A percentile compares a stretch with the other conserved stretches of the same genome.
Evolutionary conservation across 2,329 filamentous ascomycete genomes (phyloP).

Genomic region (Pseudogymnoascus destructans): DNA sequence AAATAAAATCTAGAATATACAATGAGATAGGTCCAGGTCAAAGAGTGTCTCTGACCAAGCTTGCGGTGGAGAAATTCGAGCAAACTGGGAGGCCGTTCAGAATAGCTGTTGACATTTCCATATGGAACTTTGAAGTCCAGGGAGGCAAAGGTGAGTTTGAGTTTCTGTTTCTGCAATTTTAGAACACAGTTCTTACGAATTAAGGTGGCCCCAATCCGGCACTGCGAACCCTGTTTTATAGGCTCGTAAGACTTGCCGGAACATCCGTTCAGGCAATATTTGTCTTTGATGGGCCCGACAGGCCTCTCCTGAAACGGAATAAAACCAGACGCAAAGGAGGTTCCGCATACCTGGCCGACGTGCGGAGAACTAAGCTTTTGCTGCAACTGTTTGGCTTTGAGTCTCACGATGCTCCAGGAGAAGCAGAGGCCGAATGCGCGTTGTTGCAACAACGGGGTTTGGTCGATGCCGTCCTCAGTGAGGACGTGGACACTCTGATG

Average conservation of each 20-base stretch:
- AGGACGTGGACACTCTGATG: slow-evolving; percentile 96
- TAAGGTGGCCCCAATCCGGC: slow-evolving; percentile 76
- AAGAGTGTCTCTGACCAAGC: slow-evolving; percentile 67
- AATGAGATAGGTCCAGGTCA: slow-evolving; percentile 74
- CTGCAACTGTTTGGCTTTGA: slow-evolving; percentile 76
- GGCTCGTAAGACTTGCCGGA: slow-evolving; percentile 62
- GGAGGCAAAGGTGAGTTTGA: slow-evolving; percentile 50
- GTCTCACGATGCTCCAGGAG: slow-evolving; percentile 76
- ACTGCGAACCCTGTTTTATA: slow-evolving; percentile 83
- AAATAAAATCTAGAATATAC: slow-evolving; percentile 52
- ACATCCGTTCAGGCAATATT: slow-evolving; percentile 78
- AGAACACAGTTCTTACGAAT: slow-evolving; percentile 11
- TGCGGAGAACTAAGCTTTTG: slow-evolving; percentile 53
- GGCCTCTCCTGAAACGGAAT: slow-evolving; percentile 78
- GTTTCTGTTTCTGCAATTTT: background rate
- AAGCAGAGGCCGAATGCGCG: slow-evolving; percentile 93
- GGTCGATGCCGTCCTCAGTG: slow-evolving; percentile 86
- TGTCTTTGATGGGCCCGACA: slow-evolving; percentile 78
- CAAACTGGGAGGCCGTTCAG: slow-evolving; percentile 59
- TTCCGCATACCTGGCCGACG: slow-evolving; percentile 53
- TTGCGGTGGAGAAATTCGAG: slow-evolving; percentile 67
- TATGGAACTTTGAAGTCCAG: slow-evolving; percentile 94
- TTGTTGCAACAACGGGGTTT: slow-evolving; percentile 67
- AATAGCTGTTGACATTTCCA: slow-evolving; percentile 85
- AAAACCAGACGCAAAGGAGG: slow-evolving; percentile 56